Evolutionary conservation across 805 yeast species (phyloP).

Genomic region (Sungouiella blattae): DNA sequence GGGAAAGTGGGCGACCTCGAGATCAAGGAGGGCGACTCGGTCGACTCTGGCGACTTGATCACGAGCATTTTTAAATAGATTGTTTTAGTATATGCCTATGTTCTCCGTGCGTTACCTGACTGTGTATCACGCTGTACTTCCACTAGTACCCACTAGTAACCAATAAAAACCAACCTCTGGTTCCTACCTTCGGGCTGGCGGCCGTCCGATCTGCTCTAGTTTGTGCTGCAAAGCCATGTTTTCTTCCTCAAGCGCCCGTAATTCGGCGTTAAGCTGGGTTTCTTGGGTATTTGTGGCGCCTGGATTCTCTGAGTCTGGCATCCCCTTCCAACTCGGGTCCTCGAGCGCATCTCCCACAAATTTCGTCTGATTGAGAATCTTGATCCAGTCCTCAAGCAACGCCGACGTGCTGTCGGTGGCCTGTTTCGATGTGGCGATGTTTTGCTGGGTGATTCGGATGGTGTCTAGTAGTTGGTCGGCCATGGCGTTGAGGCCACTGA

Average conservation of each 20-base stretch:
- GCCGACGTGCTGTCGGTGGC: slow-evolving; percentile 48
- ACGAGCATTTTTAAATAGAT: slow-evolving; percentile 28
- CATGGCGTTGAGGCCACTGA: slow-evolving; percentile 29
- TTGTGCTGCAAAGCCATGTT: slow-evolving; percentile 19
- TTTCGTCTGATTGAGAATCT: slow-evolving; percentile 59
- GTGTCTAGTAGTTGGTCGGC: slow-evolving; percentile 29
- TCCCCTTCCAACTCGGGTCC: slow-evolving; percentile 18
- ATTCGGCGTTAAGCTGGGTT: slow-evolving; percentile 21
- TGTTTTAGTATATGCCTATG: not conserved
- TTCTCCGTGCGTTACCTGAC: not conserved
- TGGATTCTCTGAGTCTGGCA: slow-evolving; percentile 18
- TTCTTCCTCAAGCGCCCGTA: slow-evolving; percentile 24
- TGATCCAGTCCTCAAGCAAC: slow-evolving; percentile 57
- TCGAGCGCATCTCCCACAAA: slow-evolving; percentile 40
- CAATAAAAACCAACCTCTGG: too few species aligned
- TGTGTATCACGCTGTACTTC: slow-evolving; percentile 7
- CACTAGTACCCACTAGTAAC: too few species aligned
- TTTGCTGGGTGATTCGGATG: slow-evolving; percentile 21
- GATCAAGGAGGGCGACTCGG: slow-evolving; percentile 89
- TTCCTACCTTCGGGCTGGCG: slow-evolving; percentile 7
- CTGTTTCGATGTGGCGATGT: slow-evolving; percentile 31
- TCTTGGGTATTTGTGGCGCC: slow-evolving; percentile 18
- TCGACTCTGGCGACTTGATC: slow-evolving; percentile 89
- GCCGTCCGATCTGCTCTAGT: slow-evolving; percentile 18
- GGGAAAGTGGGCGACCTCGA: slow-evolving; percentile 78